Evolutionary conservation across 306 rosid genomes (phyloP), one percentile per base, ranked within the genome.

Genomic region (Casuarina glauca): DNA sequence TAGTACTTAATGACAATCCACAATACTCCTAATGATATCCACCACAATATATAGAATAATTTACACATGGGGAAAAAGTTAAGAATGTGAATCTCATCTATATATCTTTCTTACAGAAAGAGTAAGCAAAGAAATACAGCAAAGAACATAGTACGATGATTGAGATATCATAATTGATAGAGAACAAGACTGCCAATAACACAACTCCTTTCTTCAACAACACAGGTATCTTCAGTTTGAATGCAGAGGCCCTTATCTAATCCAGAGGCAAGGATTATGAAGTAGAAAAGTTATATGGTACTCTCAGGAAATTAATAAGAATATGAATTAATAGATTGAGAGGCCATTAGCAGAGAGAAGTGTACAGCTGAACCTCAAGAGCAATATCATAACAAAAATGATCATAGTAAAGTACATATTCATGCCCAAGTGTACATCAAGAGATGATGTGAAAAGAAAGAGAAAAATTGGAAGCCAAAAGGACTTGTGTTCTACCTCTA

Each of bases 181-280:
- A 66, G 9, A 41, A 41, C 50, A 7, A 42, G 3, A 41, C 42
- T 16, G 9, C 50, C 42, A 41, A 41, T n/a, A 66, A 41, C 13
- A 17, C n/a, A 42, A 57, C 15, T 66, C 70, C 70, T 66, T 66
- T 41, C 49, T 39, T 66, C 70, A 39, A 66, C 49, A 66, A 3
- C 26, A 39, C 70, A n/a, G 0, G 49, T 17, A 41, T 32, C 70
- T 66, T 39, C 6, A 2, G 19, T 46, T 39, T 7, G 35, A 66
- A 42, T 43, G 16, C 8, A 15, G 10, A 17, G 49, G 3, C 39
- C 49, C 50, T 15, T 26, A 26, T 26, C 32, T 26, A 26, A 15
- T 15, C 69, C 4, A 36, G 1, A 66, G 35, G 16, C 12, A 39
- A 3, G 20, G 26, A 41, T 6, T 66, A 17, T 66, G n/a, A 5